Conservation (phyloP, 2,329 filamentous ascomycete species). For the Fusarium sp. region DNA sequence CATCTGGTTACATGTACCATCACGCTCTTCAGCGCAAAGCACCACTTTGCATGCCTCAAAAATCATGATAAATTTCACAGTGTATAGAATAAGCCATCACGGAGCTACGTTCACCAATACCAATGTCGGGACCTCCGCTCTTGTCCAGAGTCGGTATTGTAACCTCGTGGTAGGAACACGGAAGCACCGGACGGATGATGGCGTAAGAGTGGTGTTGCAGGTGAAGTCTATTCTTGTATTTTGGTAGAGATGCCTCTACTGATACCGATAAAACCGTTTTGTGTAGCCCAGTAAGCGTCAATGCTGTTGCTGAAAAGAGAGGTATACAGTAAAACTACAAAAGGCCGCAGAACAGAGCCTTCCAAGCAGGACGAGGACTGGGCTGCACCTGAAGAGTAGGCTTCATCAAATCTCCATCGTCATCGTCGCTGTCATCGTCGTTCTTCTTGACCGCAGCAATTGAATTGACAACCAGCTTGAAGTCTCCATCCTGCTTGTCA, state of each 20-base stretch:
- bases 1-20: too few relatives aligned
- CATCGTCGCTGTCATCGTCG: constrained; percentile 42
- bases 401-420: constrained; percentile 41
- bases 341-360: constrained; percentile 45
- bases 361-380: constrained; percentile 38
- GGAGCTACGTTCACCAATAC: neutral
- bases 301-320: neutral
- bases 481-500: constrained; percentile 76
- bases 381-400: constrained; percentile 7
- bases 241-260: neutral
- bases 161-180: neutral
- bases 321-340: constrained; percentile 19
- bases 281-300: neutral
- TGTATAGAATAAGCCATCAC: too few relatives aligned
- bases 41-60: too few relatives aligned
- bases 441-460: constrained; percentile 45
- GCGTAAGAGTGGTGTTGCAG: neutral
- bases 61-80: too few relatives aligned
- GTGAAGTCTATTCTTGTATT: neutral
- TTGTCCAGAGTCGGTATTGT: neutral
- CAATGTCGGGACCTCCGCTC: neutral
- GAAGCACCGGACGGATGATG: neutral
- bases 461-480: constrained; percentile 53
- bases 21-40: too few relatives aligned
- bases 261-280: neutral